These are phyloP conservation scores for Hirschioporus abietinus DNA, from an alignment of 768 basidiomycete genomes.

Conservation along the genomic window DNA sequence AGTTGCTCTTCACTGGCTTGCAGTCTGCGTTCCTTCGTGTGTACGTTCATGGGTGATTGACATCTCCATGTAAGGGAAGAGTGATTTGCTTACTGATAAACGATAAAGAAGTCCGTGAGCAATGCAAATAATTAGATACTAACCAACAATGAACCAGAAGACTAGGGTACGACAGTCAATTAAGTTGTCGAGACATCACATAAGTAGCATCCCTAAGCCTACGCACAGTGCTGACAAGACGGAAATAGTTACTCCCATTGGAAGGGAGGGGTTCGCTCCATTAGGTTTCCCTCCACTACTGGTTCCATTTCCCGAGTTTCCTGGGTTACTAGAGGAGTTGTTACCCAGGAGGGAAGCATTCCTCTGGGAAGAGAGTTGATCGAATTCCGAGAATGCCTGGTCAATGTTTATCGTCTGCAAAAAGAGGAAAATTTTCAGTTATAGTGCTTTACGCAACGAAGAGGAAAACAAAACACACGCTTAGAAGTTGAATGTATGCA, in stretches of 20 bases:
- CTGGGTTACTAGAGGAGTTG: no score
- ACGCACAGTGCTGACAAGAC: not conserved
- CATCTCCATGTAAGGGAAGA: no score
- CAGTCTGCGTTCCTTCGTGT: no score
- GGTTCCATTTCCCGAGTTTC: not conserved
- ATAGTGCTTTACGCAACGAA: not conserved
- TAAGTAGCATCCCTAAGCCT: not conserved
- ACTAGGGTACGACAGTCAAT: no score
- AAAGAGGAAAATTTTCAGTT: not conserved
- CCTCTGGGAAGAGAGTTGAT: not conserved
- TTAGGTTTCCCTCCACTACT: not conserved
- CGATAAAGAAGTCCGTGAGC: no score
- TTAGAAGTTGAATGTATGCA: conserved; percentile 14
- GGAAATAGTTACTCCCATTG: not conserved
- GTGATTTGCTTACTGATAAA: no score
- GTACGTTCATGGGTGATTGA: no score
- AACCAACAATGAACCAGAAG: no score
- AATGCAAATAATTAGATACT: no score
- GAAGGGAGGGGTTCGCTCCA: not conserved
- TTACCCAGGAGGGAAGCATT: not conserved
- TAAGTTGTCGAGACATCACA: not conserved
- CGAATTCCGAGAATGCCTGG: not conserved
- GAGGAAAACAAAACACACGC: conserved; percentile 4
- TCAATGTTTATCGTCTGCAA: not conserved
- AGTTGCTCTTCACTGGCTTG: no score